These are phyloP conservation scores for Mercurialis annua DNA, from an alignment of 345 rosid species.

Conservation along the genomic window DNA sequence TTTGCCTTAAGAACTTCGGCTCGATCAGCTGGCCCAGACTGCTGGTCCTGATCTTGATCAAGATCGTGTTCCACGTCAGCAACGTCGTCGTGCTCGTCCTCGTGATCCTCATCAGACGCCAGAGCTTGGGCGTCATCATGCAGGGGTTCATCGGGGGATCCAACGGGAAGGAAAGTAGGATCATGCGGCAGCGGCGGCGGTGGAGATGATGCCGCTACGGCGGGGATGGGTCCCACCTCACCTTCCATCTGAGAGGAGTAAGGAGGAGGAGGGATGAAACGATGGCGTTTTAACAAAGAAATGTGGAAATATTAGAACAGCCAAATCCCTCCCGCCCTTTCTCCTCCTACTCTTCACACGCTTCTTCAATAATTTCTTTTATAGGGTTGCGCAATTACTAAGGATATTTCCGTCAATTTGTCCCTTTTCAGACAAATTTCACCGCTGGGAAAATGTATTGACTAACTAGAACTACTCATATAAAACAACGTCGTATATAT, in stretches of 20 bases:
- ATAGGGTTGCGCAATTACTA: neutral
- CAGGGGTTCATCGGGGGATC: constrained; percentile 19
- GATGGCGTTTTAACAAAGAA: constrained; percentile 7
- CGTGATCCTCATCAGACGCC: constrained; percentile 19
- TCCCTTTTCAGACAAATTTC: no score
- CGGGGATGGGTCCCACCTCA: constrained; percentile 9
- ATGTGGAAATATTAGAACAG: neutral
- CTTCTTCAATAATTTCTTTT: neutral
- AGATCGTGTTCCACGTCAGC: constrained; percentile 9
- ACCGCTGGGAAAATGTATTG: no score
- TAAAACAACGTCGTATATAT: no score
- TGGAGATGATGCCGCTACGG: neutral
- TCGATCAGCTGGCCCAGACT: constrained; percentile 11
- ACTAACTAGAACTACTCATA: no score
- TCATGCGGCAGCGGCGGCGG: constrained; percentile 1
- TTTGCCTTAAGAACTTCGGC: constrained; percentile 21
- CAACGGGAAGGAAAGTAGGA: constrained; percentile 16
- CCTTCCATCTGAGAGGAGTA: constrained; percentile 20
- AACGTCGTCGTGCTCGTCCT: constrained; percentile 5
- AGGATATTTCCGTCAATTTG: constrained; percentile 18
- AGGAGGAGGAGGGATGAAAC: constrained; percentile 19
- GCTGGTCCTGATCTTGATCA: constrained; percentile 13
- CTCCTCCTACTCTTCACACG: constrained; percentile 16
- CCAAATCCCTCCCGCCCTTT: constrained; percentile 19
- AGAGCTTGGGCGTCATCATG: constrained; percentile 13